A percentile compares a stretch with the other conserved stretches of the same genome.
phyloP scores from a whole-genome alignment of 805 yeast species.

The Candida vaughaniae region DNA sequence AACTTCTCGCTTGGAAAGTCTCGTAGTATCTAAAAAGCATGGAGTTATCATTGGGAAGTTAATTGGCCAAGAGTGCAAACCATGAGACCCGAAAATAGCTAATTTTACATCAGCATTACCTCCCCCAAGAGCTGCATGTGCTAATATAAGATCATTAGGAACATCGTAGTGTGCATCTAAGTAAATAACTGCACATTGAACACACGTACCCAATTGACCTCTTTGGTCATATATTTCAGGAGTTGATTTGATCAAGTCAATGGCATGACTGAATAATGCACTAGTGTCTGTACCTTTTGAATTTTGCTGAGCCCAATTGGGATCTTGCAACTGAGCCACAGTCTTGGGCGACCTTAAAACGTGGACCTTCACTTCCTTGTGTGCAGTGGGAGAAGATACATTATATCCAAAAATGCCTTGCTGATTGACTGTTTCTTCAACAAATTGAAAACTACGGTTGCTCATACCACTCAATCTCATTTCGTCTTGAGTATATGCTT shows the following conservation, averaged over 20 bases:
- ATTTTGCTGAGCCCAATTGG: constrained; percentile 86
- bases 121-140: constrained; percentile 96
- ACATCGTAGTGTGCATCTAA: constrained; percentile 85
- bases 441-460: constrained; percentile 71
- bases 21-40: constrained; percentile 71
- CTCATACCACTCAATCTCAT: constrained; percentile 80
- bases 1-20: constrained; percentile 62
- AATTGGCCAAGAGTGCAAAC: constrained; percentile 91
- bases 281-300: constrained; percentile 69
- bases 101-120: constrained; percentile 66
- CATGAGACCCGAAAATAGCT: constrained; percentile 94
- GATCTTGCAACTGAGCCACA: constrained; percentile 68
- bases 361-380: constrained; percentile 73
- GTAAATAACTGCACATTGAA: constrained; percentile 81
- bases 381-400: constrained; percentile 52
- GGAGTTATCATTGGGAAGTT: constrained; percentile 67
- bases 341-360: constrained; percentile 66
- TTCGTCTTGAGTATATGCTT: constrained; percentile 87
- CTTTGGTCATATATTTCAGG: constrained; percentile 20
- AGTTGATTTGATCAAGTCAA: constrained; percentile 58
- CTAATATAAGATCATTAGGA: constrained; percentile 54
- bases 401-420: constrained; percentile 35
- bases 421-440: constrained; percentile 46
- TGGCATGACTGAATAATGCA: constrained; percentile 73
- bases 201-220: constrained; percentile 56